Evolutionary conservation across 2,329 filamentous ascomycete genomes (phyloP), one percentile per base, ranked within the genome.

Genomic region (Phaeosphaeriaceae sp.): DNA sequence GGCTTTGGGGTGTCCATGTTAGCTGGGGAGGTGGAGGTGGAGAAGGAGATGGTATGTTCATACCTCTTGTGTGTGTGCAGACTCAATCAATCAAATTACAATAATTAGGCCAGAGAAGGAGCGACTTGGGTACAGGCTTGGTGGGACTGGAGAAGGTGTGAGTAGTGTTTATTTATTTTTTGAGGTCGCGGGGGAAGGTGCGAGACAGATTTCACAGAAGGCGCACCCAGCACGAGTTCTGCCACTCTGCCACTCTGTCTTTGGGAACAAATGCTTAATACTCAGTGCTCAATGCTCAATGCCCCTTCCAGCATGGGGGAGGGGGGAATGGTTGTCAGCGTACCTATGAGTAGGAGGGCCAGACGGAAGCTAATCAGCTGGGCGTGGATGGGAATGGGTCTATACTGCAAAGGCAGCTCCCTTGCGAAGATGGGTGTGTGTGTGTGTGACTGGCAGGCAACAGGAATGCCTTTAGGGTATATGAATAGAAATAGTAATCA

Each of bases 291-390:
- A n/a, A n/a, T n/a, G n/a, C n/a, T n/a, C n/a, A n/a, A n/a, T n/a
- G n/a, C n/a, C n/a, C n/a, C n/a, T n/a, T n/a, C n/a, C n/a, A n/a
- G n/a, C n/a, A n/a, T n/a, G n/a, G n/a, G 45, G 9, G 30, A 28
- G 9, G 13, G n/a, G 4, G 20, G 9, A 39, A 34, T 26, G 28
- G n/a, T n/a, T 18, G 29, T 33, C 6, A n/a, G n/a, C n/a, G n/a
- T 41, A 46, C 44, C 43, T 46, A 15, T 21, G 9, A 17, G n/a
- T 21, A 39, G 18, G 44, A 35, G n/a, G 50, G 42, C 44, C 46
- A 52, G 65, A 62, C 55, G 70, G 69, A 72, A 73, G 56, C 61
- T 61, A 72, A 72, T 73, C 68, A 66, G 63, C 68, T 56, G 42
- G 36, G 23, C 21, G 53, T 56, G 60, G 60, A 61, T 46, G 64